Evolutionary conservation across 2,329 filamentous ascomycete species (phyloP), one percentile per base, ranked within the genome.

Genomic region (Paecilomyces formosus): DNA sequence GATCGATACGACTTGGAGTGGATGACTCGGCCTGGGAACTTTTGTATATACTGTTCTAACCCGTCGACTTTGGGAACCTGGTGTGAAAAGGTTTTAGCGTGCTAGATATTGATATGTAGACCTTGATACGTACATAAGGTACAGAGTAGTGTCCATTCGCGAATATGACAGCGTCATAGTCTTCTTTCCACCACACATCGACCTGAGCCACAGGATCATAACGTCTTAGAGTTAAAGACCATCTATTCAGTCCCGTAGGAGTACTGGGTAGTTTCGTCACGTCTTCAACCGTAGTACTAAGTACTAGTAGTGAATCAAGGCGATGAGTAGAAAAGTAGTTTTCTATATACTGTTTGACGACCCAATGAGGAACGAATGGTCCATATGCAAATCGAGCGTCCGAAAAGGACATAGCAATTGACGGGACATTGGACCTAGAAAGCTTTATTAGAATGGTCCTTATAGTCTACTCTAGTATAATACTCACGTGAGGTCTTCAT

Each of bases 181-280:
- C 74, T 65, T 86, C 84, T 0, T 72, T 72, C 83, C 83, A 85
- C 82, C 83, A 85, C 58, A 78, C 77, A 62, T 85, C 80, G 55
- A 70, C 67, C 28, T 71, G 73, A 45, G 57, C 57, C 24, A 61
- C 64, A 39, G 55, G 62, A 59, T 61, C 61, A 33, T 68, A 63
- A 55, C 72, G 74, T 30, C 81, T 72, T n/a, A 86, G 65, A 2
- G 76, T 79, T 5, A 84, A 63, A 54, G 74, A 75, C 82, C 78
- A 85, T 68, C 78, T 79, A 0, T 66, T 59, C 0, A 71, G 70
- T 0, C 76, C 65, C 68, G 84, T 85, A 45, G 0, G 82, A 82
- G 0, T 81, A 83, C 35, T 79, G 79, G 39, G 15, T 18, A 45
- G 15, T 18, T 45, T 45, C 3, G 12, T 84, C 0, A 76, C 80